Evolutionary conservation across 2,329 filamentous ascomycete species (phyloP).

Genomic region (Fusarium staphyleae): DNA sequence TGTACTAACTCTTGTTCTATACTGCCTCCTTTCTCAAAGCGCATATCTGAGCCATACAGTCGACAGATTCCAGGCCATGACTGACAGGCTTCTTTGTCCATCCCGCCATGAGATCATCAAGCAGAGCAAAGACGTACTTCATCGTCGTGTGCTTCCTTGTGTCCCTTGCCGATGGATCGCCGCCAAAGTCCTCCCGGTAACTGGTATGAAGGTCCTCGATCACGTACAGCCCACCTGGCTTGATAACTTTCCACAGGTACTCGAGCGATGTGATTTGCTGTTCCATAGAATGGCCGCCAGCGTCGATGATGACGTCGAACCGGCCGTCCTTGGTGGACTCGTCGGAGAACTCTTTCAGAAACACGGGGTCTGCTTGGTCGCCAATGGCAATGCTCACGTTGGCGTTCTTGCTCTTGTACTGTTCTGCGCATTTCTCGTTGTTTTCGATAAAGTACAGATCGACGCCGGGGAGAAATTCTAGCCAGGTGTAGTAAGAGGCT

Average conservation of each 20-base stretch:
- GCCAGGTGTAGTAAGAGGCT: conserved; percentile 51
- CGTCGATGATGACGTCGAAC: conserved; percentile 53
- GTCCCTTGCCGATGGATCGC: conserved; percentile 34
- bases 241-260: conserved; percentile 47
- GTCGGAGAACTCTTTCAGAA: conserved; percentile 47
- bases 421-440: conserved; percentile 47
- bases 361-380: conserved; percentile 48
- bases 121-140: conserved; percentile 39
- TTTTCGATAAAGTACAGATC: conserved; percentile 53
- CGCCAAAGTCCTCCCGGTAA: conserved; percentile 37
- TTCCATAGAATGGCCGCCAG: conserved; percentile 49
- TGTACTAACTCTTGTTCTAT: background rate
- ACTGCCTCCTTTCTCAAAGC: conserved; percentile 6
- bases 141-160: conserved; percentile 38
- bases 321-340: conserved; percentile 40
- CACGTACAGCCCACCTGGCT: conserved; percentile 48
- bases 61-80: conserved; percentile 37
- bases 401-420: conserved; percentile 45
- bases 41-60: conserved; percentile 42
- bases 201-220: conserved; percentile 47
- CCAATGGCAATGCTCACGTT: conserved; percentile 50
- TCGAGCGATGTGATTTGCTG: conserved; percentile 49
- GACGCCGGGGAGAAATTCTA: conserved; percentile 49
- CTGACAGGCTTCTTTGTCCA: conserved; percentile 33
- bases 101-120: conserved; percentile 39